Percentiles rank a stretch among this genome's conserved stretches.
Evolutionary conservation across 306 rosid species (phyloP).

Genomic region (Adenanthera pavonina): DNA sequence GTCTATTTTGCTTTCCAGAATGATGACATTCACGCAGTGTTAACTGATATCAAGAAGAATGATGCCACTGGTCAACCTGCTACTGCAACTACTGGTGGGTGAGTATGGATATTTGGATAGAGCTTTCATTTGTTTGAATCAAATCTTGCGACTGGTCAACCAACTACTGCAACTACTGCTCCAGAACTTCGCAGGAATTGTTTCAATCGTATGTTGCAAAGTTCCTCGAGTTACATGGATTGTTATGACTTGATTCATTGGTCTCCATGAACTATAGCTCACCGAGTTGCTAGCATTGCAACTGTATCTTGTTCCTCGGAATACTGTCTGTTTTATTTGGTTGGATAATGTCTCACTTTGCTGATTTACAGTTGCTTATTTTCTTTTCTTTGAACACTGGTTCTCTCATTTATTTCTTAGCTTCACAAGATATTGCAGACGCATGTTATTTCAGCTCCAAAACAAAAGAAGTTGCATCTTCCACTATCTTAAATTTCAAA

Average conservation of each 20-base stretch:
- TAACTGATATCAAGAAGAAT: constrained; percentile 82
- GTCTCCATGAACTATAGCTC: background rate
- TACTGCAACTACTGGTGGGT: constrained; percentile 97
- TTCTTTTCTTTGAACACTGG: constrained; percentile 22
- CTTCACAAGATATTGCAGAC: constrained; percentile 57
- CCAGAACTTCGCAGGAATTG: background rate
- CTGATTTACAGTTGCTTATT: constrained; percentile 11
- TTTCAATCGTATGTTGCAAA: constrained; percentile 12
- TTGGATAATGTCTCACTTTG: constrained; percentile 25
- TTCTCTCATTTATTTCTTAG: constrained; percentile 27
- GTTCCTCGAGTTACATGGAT: constrained; percentile 16
- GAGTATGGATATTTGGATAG: constrained; percentile 41
- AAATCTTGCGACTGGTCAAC: background rate
- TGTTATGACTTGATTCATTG: constrained; percentile 29
- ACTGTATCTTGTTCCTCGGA: constrained; percentile 15
- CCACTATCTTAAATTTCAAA: constrained; percentile 80
- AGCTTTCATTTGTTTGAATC: constrained; percentile 28
- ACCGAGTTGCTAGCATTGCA: constrained; percentile 8
- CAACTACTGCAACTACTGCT: too few species aligned
- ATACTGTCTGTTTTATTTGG: constrained; percentile 31
- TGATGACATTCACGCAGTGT: constrained; percentile 62
- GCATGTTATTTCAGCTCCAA: constrained; percentile 84
- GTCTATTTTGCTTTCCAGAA: constrained; percentile 91
- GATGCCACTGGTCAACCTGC: constrained; percentile 98
- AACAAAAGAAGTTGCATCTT: constrained; percentile 83